Base-by-base conservation (phyloP, 176 grass and related monocot genomes). In the Aegilops umbellulata region DNA sequence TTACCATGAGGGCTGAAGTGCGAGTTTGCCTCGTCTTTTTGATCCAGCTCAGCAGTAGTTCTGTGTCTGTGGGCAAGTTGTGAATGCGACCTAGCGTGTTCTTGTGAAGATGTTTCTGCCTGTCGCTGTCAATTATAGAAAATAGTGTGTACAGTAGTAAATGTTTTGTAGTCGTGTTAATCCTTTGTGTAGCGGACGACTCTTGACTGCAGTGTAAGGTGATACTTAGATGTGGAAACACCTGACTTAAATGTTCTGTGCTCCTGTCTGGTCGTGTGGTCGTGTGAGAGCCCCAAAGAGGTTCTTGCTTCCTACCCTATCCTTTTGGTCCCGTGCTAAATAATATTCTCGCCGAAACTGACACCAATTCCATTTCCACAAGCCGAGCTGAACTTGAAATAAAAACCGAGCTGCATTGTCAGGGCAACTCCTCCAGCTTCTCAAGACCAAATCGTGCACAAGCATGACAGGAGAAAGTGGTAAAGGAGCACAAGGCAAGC, bases 401-500 rank as follows among this genome's bases (percentile, higher is more conserved):
- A 39, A 41, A 58, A 71, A 79, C 6, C 15, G 42, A 78, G 53
- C 41, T 17, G 70, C 44, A 42, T 78, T 32, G 70, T 78, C 12
- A 41, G 24, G 20, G 46, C 19, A 74, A 79, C 22, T 69, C 36
- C 47, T 15, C 23, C 16, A 63, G 49, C 38, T 22, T 22, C 55
- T 60, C 16, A 89, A 46, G 6, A 68, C 27, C 67, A 41, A 32
- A 25, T 81, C 3, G 19, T 26, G 2, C 65, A 76, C 26, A 81
- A 57, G 71, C 74, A 87, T 71, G 80, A 25, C 26, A 79, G 1
- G 51, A 97, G 24, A 69, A 85, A 76, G 68, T 76, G 62, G 41
- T 83, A 95, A n/a, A 83, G 19, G 34, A 93, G 79, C 4, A 86
- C 84, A 42, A 90, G 47, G 75, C 78, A 86, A 38, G 79, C 82